phyloP scores from a whole-genome alignment of 2,329 filamentous ascomycete species.

The Akanthomyces uredinophilus region DNA sequence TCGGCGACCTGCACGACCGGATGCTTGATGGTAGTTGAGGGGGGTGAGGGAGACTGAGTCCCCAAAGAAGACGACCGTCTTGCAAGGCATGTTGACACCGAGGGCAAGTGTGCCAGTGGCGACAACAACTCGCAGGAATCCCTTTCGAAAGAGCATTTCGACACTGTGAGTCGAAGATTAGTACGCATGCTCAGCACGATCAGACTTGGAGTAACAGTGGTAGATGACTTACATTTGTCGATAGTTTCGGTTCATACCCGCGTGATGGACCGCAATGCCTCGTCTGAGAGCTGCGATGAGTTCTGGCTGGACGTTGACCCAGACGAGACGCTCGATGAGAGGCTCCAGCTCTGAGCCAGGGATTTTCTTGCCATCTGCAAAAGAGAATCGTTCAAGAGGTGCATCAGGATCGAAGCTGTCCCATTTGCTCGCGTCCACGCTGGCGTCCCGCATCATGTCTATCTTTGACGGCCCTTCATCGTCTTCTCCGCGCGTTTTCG shows the following conservation, averaged over 20 bases:
- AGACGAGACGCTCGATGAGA: conserved; percentile 46
- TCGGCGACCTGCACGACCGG: conserved; percentile 72
- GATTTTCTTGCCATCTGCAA: conserved; percentile 58
- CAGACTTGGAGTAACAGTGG: no score
- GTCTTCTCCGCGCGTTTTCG: conserved; percentile 37
- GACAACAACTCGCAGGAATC: conserved; percentile 64
- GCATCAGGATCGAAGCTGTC: conserved; percentile 63
- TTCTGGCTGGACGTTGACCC: conserved; percentile 43
- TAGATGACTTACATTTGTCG: conserved; percentile 51
- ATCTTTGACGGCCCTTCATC: conserved; percentile 41
- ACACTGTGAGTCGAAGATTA: conserved; percentile 36
- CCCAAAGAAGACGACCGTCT: conserved; percentile 71
- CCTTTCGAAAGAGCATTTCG: conserved; percentile 69
- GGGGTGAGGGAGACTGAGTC: conserved; percentile 70
- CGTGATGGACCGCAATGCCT: conserved; percentile 72
- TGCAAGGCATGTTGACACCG: conserved; percentile 81
- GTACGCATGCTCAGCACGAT: not conserved
- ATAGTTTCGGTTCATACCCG: conserved; percentile 74
- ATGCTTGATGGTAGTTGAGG: conserved; percentile 70
- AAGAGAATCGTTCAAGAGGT: conserved; percentile 59
- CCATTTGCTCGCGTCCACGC: conserved; percentile 50
- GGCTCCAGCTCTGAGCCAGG: conserved; percentile 53
- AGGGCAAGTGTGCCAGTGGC: conserved; percentile 72
- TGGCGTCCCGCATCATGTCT: conserved; percentile 53
- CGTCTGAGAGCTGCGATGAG: conserved; percentile 58